phyloP scores from a whole-genome alignment of 768 basidiomycete genomes.

The Mycena galericulata region DNA sequence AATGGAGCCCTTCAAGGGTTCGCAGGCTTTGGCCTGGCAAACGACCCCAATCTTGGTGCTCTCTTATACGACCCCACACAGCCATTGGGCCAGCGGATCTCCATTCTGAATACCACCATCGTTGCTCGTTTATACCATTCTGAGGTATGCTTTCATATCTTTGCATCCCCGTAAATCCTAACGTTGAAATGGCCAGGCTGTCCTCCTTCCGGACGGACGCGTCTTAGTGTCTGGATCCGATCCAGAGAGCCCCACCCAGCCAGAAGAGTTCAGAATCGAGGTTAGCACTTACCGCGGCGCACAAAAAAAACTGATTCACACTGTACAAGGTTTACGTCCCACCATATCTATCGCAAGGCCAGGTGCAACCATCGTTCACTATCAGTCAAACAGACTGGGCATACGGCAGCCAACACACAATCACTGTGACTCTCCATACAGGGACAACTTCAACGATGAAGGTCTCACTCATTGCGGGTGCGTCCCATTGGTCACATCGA shows the following conservation, averaged over 20 bases:
- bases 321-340: slow-evolving; percentile 78
- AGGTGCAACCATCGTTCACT: slow-evolving; percentile 70
- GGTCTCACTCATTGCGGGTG: slow-evolving; percentile 74
- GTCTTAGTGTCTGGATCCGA: slow-evolving; percentile 72
- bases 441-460: slow-evolving; percentile 59
- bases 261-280: slow-evolving; percentile 75
- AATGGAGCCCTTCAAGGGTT: slow-evolving; percentile 69
- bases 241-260: slow-evolving; percentile 55
- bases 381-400: slow-evolving; percentile 72
- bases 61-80: slow-evolving; percentile 65
- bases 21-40: slow-evolving; percentile 67
- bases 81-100: slow-evolving; percentile 61
- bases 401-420: slow-evolving; percentile 63
- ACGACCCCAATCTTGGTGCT: slow-evolving; percentile 59
- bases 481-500: slow-evolving; percentile 34
- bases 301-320: not conserved
- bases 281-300: slow-evolving; percentile 45
- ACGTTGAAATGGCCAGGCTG: slow-evolving; percentile 56
- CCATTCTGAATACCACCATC: slow-evolving; percentile 64
- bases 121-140: slow-evolving; percentile 58
- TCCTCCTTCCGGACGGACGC: slow-evolving; percentile 68
- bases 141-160: slow-evolving; percentile 41
- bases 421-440: slow-evolving; percentile 60
- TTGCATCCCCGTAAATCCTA: not conserved
- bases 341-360: slow-evolving; percentile 81